These are phyloP conservation scores for Ogataea hybrid DNA, from an alignment of 1,139 yeast species.

Conservation along the genomic window DNA sequence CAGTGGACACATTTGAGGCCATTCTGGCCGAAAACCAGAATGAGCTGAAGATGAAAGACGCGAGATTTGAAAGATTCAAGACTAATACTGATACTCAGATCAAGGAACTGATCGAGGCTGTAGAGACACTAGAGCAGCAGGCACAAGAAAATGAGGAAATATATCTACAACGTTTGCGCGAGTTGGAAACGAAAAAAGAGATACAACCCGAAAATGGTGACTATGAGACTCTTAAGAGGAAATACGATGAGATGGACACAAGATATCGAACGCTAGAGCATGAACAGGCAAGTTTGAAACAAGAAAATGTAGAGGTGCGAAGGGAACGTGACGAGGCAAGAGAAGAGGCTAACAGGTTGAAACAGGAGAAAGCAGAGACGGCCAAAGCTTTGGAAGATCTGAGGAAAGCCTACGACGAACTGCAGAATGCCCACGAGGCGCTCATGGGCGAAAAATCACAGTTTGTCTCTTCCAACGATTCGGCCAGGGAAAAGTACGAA, in stretches of 20 bases:
- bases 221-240: background rate
- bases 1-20: slow-evolving; percentile 48
- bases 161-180: slow-evolving; percentile 31
- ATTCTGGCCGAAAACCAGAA: slow-evolving; percentile 45
- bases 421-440: background rate
- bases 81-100: slow-evolving; percentile 51
- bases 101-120: slow-evolving; percentile 55
- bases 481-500: background rate
- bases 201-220: slow-evolving; percentile 10
- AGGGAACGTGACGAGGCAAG: background rate
- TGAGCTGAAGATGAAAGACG: slow-evolving; percentile 43
- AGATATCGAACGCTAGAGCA: background rate
- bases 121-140: slow-evolving; percentile 48
- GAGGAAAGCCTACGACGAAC: background rate
- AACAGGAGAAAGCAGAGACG: background rate
- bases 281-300: background rate
- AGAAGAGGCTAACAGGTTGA: background rate
- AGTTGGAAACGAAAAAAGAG: slow-evolving; percentile 12
- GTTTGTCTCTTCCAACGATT: background rate
- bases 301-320: background rate
- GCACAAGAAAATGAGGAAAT: slow-evolving; percentile 35
- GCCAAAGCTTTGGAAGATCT: background rate
- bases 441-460: background rate
- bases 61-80: slow-evolving; percentile 42
- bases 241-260: slow-evolving; percentile 1